Base-by-base conservation (phyloP, 208 protist genomes). In the Endotrypanum monterogeii region DNA sequence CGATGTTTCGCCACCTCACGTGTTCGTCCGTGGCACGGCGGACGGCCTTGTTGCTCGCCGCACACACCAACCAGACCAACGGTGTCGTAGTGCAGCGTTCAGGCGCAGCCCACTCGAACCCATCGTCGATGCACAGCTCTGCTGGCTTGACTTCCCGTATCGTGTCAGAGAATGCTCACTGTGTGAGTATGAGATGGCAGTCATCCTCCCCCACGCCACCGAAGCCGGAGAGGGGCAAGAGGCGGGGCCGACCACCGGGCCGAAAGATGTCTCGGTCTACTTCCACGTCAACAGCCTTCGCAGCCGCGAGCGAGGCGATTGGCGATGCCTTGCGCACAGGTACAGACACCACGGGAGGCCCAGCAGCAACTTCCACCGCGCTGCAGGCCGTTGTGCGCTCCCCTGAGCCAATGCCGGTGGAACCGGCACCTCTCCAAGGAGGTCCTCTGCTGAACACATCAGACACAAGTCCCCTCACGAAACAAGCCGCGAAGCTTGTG, bases 181-280 rank as follows among this genome's bases (percentile, higher is more conserved):
- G 32, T 41, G 54, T 23, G 1, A 11, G 60, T 4, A 48, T 79
- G 58, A 55, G 75, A 2, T 73, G 75, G 75, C 75, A 79, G 62
- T 74, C 68, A 44, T 57, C 66, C 63, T 32, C 44, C 20, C 25
- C 52, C 51, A 70, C 39, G 57, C 67, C 37, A 12, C 74, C 48
- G 11, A 57, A 30, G 44, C 9, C 25, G n/a, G 44, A 9, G 28
- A 35, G 32, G 54, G 52, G 75, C 28, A 80, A 80, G 55, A 62
- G 63, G 23, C 75, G 75, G 4, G 62, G 75, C 18, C 75, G 75
- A 0, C 75, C 75, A 23, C 69, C 62, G 8, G 75, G 75, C 8
- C 67, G 75, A 41, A 80, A 75, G 62, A 39, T 41, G 8, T 62
- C 44, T 20, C 63, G 66, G 37, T 48, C 51, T 44, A 51, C 60